Evolutionary conservation across 1,284 basidiomycete genomes (phyloP).

Genomic region (Apiotrichum laibachii): DNA sequence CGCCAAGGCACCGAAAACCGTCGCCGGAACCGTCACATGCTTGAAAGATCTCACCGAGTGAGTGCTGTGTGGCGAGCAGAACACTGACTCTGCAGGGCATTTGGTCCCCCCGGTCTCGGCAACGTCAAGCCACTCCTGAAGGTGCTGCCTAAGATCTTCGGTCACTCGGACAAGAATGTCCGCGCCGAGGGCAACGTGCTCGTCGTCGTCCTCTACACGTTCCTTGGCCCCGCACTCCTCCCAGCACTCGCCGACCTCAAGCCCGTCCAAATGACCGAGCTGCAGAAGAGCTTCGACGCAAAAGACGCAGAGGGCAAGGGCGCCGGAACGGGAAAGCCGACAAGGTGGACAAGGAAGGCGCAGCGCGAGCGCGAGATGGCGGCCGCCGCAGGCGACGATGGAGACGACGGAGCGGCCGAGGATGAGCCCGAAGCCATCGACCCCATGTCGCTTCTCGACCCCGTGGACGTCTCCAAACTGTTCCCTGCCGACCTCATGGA

Average conservation of each 20-base stretch:
- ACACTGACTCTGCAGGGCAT: conserved; percentile 58
- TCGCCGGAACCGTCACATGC: conserved; percentile 74
- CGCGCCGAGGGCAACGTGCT: conserved; percentile 84
- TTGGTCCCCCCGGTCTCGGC: conserved; percentile 75
- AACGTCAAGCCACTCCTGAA: conserved; percentile 77
- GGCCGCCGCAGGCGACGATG: conserved; percentile 48
- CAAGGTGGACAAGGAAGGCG: conserved; percentile 72
- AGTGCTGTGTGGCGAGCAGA: conserved; percentile 52
- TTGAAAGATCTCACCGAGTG: conserved; percentile 75
- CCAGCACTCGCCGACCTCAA: conserved; percentile 89
- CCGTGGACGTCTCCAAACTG: conserved; percentile 71
- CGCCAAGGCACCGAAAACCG: conserved; percentile 93
- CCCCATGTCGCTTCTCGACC: conserved; percentile 78
- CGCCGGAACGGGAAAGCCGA: conserved; percentile 74
- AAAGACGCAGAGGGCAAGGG: conserved; percentile 81
- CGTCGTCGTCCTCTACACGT: conserved; percentile 76
- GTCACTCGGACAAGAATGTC: conserved; percentile 92
- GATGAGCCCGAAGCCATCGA: conserved; percentile 60
- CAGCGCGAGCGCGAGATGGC: conserved; percentile 69
- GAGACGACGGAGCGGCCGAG: conserved; percentile 26
- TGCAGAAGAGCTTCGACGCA: conserved; percentile 83
- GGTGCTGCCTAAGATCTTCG: conserved; percentile 86
- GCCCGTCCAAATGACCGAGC: conserved; percentile 95
- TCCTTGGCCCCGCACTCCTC: conserved; percentile 82
- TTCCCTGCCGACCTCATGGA: conserved; percentile 72